These are phyloP conservation scores for Podosphaera leucotricha DNA, from an alignment of 2,329 filamentous ascomycete species.

Conservation along the genomic window DNA sequence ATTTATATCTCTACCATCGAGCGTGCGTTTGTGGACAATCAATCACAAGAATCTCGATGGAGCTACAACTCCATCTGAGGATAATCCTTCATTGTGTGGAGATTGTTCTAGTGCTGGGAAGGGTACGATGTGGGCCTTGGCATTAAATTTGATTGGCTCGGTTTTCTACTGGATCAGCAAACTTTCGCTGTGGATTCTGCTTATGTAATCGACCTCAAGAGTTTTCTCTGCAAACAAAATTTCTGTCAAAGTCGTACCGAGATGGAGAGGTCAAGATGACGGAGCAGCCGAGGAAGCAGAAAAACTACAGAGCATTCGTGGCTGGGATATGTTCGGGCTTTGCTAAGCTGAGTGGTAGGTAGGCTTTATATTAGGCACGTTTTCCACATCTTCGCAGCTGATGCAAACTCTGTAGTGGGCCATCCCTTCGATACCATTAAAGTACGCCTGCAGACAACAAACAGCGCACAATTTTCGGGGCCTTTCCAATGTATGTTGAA, in stretches of 20 bases:
- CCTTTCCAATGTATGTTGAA: constrained; percentile 67
- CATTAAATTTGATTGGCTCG: no score
- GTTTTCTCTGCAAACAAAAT: no score
- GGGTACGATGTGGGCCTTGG: no score
- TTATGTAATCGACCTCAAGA: no score
- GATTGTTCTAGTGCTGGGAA: no score
- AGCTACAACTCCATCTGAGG: no score
- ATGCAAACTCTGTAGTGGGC: constrained; percentile 21
- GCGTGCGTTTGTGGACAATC: no score
- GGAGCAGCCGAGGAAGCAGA: constrained; percentile 18
- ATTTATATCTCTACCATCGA: no score
- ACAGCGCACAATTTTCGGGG: constrained; percentile 54
- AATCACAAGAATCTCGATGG: no score
- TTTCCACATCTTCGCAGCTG: background rate
- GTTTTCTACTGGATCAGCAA: no score
- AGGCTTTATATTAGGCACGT: background rate
- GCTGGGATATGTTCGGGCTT: constrained; percentile 91
- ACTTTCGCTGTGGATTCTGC: no score
- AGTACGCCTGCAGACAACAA: constrained; percentile 77
- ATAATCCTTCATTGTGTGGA: no score
- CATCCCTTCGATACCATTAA: constrained; percentile 90
- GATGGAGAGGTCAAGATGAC: constrained; percentile 5
- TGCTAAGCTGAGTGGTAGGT: constrained; percentile 60
- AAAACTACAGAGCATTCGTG: constrained; percentile 73
- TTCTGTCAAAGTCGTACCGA: background rate